Evolutionary conservation across 352 stramenopile species (phyloP).

Genomic region (Pelagophyceae sp.): DNA sequence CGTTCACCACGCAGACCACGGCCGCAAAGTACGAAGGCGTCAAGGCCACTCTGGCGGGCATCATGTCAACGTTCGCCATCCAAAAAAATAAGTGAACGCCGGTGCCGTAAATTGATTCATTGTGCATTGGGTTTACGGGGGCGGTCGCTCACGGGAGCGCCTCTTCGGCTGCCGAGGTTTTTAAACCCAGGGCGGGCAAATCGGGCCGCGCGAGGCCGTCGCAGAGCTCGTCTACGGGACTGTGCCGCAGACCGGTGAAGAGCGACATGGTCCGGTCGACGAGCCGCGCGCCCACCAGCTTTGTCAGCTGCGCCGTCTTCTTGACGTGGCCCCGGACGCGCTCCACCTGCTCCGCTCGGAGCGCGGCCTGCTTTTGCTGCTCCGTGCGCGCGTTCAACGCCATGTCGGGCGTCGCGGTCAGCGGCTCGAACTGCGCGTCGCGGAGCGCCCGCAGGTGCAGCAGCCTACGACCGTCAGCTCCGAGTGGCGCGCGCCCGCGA

Average conservation of each 20-base stretch:
- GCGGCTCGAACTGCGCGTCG: background rate
- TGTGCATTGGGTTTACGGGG: too few species aligned
- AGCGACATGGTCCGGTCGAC: background rate
- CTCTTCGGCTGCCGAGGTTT: too few species aligned
- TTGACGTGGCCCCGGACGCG: too few species aligned
- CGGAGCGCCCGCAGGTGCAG: background rate
- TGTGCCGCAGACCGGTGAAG: background rate
- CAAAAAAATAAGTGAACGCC: too few species aligned
- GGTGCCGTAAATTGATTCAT: too few species aligned
- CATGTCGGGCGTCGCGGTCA: background rate
- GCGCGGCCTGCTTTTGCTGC: background rate
- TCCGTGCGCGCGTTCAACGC: background rate
- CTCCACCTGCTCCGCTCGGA: background rate
- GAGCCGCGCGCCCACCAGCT: background rate
- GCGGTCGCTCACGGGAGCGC: too few species aligned
- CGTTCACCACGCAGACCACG: background rate
- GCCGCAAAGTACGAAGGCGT: background rate
- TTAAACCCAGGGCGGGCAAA: too few species aligned
- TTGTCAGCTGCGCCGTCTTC: too few species aligned
- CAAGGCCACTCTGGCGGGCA: background rate
- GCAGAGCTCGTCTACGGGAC: too few species aligned
- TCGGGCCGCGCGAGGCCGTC: too few species aligned
- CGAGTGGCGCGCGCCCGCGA: too few species aligned
- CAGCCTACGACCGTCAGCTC: too few species aligned
- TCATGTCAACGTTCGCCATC: background rate